Percentiles rank a stretch among this genome's conserved stretches.
Evolutionary conservation across 1,284 basidiomycete genomes (phyloP).

Genomic region (Porodaedalea pini): DNA sequence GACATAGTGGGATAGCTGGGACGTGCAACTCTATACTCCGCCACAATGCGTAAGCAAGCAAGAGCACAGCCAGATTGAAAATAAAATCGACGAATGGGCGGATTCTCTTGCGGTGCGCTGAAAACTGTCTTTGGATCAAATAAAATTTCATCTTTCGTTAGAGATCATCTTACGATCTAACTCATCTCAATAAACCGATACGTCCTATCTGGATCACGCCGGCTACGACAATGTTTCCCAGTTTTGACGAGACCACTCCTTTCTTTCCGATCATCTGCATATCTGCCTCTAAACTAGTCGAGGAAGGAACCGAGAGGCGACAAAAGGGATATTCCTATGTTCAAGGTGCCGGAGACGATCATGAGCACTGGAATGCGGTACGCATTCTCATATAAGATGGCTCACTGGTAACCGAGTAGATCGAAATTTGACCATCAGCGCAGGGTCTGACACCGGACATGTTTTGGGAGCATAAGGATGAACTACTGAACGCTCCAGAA

Average conservation of each 20-base stretch:
- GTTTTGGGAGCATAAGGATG: constrained; percentile 63
- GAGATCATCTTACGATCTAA: constrained; percentile 52
- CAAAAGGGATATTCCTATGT: constrained; percentile 70
- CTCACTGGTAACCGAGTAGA: no score
- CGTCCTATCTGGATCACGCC: constrained; percentile 71
- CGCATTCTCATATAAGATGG: constrained; percentile 23
- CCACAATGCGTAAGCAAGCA: constrained; percentile 60
- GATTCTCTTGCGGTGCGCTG: constrained; percentile 50
- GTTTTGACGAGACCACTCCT: constrained; percentile 18
- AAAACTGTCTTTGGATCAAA: not conserved
- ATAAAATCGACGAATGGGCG: constrained; percentile 63
- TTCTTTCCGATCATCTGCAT: constrained; percentile 74
- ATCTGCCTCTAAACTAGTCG: constrained; percentile 69
- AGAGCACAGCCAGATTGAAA: constrained; percentile 73
- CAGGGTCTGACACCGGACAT: constrained; percentile 69
- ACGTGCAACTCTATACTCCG: constrained; percentile 60
- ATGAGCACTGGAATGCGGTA: constrained; percentile 82
- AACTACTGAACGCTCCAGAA: constrained; percentile 48
- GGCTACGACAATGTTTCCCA: constrained; percentile 43
- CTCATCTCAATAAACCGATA: constrained; percentile 48
- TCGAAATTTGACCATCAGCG: no score
- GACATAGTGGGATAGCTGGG: constrained; percentile 39
- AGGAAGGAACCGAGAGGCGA: constrained; percentile 55
- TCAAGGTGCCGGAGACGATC: constrained; percentile 88
- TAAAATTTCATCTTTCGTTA: constrained; percentile 24